These are phyloP conservation scores for Perkinsus olseni DNA, from an alignment of 169 alveolate species.

Conservation along the genomic window DNA sequence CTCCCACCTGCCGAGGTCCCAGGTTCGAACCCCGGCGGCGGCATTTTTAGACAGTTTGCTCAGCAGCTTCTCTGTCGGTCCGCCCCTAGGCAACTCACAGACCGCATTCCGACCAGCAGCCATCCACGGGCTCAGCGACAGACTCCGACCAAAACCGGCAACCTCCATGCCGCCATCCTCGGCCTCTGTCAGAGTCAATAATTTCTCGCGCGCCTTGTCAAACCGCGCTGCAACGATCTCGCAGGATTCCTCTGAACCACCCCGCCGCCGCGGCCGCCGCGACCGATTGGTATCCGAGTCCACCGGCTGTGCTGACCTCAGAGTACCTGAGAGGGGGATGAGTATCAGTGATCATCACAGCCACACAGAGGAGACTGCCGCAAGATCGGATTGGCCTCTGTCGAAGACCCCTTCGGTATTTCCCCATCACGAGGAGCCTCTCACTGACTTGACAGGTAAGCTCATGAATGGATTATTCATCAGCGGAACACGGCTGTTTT, in stretches of 20 bases:
- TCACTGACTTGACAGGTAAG: too few relatives aligned
- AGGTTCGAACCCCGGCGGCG: background rate
- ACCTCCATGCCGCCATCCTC: background rate
- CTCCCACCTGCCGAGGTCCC: background rate
- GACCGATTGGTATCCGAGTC: too few relatives aligned
- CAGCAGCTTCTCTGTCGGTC: background rate
- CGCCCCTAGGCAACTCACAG: background rate
- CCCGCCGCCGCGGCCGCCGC: too few relatives aligned
- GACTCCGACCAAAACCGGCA: background rate
- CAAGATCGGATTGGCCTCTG: too few relatives aligned
- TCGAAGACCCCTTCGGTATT: too few relatives aligned
- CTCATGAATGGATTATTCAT: too few relatives aligned
- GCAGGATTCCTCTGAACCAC: background rate
- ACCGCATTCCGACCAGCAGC: background rate
- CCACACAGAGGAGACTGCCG: too few relatives aligned
- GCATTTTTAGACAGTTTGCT: background rate
- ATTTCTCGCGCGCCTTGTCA: background rate
- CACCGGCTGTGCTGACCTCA: too few relatives aligned
- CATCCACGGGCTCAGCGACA: background rate
- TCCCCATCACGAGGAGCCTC: too few relatives aligned
- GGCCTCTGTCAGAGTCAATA: background rate
- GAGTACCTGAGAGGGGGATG: too few relatives aligned
- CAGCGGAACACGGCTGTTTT: too few relatives aligned
- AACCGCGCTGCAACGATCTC: background rate
- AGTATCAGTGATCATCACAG: too few relatives aligned